Conservation (phyloP, 768 basidiomycete genomes). For the Lenzites betulinus region DNA sequence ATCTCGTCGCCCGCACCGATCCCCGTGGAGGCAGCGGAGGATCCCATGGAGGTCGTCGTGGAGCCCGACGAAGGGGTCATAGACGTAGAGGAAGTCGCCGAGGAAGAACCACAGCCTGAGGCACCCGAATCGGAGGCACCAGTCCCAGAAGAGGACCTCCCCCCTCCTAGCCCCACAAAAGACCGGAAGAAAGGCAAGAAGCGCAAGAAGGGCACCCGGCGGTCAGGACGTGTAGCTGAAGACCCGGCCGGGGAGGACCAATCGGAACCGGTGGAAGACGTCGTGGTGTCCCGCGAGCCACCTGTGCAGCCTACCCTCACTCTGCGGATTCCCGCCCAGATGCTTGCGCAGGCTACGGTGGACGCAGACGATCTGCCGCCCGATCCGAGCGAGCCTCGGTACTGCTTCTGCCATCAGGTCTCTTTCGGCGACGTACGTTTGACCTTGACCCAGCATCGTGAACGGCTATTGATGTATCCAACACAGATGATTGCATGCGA, state of each 20-base stretch:
- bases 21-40: not conserved
- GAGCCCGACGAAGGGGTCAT: not conserved
- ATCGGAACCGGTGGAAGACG: not conserved
- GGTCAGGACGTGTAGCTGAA: not conserved
- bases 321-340: constrained; percentile 38
- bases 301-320: constrained; percentile 30
- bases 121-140: constrained; percentile 1
- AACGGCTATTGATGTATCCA: not conserved
- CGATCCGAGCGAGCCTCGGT: constrained; percentile 51
- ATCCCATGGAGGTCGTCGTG: constrained; percentile 4
- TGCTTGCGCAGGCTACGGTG: constrained; percentile 15
- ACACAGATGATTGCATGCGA: constrained; percentile 88
- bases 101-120: constrained; percentile 13
- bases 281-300: not conserved
- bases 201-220: not conserved
- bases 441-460: no score
- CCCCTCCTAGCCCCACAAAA: constrained; percentile 28
- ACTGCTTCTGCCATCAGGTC: constrained; percentile 81
- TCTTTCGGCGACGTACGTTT: constrained; percentile 76
- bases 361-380: constrained; percentile 22
- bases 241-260: not conserved
- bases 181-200: constrained; percentile 23
- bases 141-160: constrained; percentile 10
- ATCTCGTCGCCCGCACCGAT: not conserved
- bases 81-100: not conserved